Evolutionary conservation across 1,284 basidiomycete species (phyloP).

Genomic region (Ustilago cynodontis): DNA sequence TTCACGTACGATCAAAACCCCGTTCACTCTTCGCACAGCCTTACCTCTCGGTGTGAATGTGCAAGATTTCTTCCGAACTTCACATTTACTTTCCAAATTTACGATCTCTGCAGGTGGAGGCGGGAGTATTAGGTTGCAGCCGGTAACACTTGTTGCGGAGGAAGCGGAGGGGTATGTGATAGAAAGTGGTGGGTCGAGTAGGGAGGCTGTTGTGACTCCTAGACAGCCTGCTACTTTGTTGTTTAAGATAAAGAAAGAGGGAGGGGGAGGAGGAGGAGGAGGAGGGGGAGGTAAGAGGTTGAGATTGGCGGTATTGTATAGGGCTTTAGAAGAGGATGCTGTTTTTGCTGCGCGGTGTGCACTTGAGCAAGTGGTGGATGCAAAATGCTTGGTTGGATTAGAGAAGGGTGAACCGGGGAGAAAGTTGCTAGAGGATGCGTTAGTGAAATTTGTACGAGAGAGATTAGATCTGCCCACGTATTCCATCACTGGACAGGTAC

Average conservation of each 20-base stretch:
- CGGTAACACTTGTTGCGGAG: conserved; percentile 33
- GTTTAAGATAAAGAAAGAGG: conserved; percentile 46
- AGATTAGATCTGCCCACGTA: conserved; percentile 43
- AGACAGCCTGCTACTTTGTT: conserved; percentile 59
- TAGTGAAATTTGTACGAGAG: conserved; percentile 28
- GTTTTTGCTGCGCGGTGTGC: neutral
- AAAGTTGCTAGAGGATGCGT: conserved; percentile 27
- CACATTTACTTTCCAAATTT: conserved; percentile 59
- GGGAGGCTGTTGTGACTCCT: conserved; percentile 49
- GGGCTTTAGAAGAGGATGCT: conserved; percentile 57
- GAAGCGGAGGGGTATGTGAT: conserved; percentile 16
- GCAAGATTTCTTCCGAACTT: conserved; percentile 67
- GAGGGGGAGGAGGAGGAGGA: neutral
- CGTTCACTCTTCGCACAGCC: conserved; percentile 34
- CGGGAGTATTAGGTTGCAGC: conserved; percentile 40
- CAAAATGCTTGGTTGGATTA: neutral
- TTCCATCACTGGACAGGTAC: conserved; percentile 36
- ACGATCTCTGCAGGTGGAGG: conserved; percentile 52
- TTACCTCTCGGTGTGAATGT: conserved; percentile 68
- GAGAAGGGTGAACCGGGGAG: conserved; percentile 4
- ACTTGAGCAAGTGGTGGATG: conserved; percentile 1
- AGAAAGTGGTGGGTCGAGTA: conserved; percentile 1
- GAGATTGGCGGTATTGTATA: conserved; percentile 52
- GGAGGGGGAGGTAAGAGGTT: conserved; percentile 8
- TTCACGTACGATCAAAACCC: conserved; percentile 24